Evolutionary conservation across 345 rosid genomes (phyloP), one percentile per base, ranked within the genome.

Genomic region (Pistacia vera): DNA sequence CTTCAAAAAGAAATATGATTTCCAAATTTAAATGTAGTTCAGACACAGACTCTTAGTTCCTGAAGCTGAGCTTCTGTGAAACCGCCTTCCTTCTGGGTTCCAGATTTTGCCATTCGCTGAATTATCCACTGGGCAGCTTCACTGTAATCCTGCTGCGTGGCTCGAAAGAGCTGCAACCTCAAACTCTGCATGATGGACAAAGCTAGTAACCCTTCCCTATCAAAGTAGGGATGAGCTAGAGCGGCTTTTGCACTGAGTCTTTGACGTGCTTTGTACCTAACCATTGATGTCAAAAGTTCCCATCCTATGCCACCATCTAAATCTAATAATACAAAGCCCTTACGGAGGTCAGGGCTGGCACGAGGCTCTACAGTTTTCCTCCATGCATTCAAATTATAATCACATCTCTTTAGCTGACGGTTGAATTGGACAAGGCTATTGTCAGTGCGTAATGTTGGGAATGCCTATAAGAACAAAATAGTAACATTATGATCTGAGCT

Each of bases 41-140:
- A 30, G 63, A 65, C 20, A 85, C 92, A 33, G 79, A 95, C 97
- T 83, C 80, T 85, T 30, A 95, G 89, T 38, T 90, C 93, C 75
- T 86, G 97, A 71, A 96, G 97, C 80, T 92, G 97, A 11, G 93
- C 97, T 89, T 96, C 98, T 0, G 99, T 93, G 82, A 96, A 93
- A 75, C 99, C 97, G 0, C 99, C 97, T 33, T 90, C 97, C 83
- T 90, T 92, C 77, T 90, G 85, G 30, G 97, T 90, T 73, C 99
- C 99, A 8, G 97, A 91, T 82, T 77, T 96, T 25, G 98, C 98
- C 98, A 96, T 93, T 69, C 90, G 84, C 72, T 90, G 89, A 75
- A 87, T 84, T 51, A 91, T 70, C 99, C 98, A 93, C 12, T 81
- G 82, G 41, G 86, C 93, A 75, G 97, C 92, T 79, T 92, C 98